These are phyloP conservation scores for Porogramme epimiltina DNA, from an alignment of 1,284 basidiomycete species.

Conservation along the genomic window DNA sequence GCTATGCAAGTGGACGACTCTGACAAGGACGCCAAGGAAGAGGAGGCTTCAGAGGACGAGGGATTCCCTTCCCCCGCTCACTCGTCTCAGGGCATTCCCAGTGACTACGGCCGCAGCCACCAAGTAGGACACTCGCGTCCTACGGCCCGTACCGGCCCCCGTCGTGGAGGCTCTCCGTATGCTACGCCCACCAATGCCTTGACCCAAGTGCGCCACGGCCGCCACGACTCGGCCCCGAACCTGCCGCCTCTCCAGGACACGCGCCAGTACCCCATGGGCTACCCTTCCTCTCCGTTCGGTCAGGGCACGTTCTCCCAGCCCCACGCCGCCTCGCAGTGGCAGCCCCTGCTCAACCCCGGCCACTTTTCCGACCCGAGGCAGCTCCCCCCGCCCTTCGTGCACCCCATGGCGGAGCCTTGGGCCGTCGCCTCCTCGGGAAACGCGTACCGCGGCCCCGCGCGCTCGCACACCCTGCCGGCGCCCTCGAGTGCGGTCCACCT, in stretches of 20 bases:
- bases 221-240: neutral
- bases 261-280: constrained; percentile 3
- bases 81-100: constrained; percentile 22
- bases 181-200: constrained; percentile 1
- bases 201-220: neutral
- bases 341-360: neutral
- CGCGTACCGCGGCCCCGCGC: neutral
- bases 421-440: neutral
- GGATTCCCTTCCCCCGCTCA: constrained; percentile 11
- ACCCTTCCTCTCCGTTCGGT: constrained; percentile 13
- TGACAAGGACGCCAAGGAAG: constrained; percentile 24
- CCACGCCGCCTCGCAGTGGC: constrained; percentile 7
- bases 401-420: neutral
- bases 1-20: constrained; percentile 6
- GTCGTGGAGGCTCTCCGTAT: constrained; percentile 22
- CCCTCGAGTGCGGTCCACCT: neutral
- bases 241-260: neutral
- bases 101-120: constrained; percentile 38
- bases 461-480: neutral
- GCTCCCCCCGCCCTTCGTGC: neutral
- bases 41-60: constrained; percentile 13
- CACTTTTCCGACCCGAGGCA: neutral
- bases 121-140: constrained; percentile 32
- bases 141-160: constrained; percentile 10
- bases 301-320: constrained; percentile 16